phyloP scores from a whole-genome alignment of 257 asterid genomes.

The Galeopsis tetrahit region DNA sequence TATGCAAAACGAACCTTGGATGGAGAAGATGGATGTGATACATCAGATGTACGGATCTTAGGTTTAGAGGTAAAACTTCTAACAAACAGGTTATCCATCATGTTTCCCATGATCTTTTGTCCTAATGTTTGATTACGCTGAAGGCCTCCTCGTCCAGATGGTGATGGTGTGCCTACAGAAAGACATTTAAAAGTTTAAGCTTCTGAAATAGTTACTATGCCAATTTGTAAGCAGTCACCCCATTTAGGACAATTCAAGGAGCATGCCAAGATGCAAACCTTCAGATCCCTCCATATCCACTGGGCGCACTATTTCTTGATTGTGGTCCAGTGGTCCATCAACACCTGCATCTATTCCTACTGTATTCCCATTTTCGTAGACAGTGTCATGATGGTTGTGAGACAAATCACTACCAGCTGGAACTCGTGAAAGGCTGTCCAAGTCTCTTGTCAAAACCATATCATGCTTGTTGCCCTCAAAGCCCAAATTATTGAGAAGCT shows the following conservation, averaged over 20 bases:
- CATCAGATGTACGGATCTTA: slow-evolving; percentile 58
- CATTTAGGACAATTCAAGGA: slow-evolving; percentile 13
- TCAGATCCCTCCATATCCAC: slow-evolving; percentile 76
- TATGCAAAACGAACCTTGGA: slow-evolving; percentile 63
- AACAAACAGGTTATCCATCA: slow-evolving; percentile 83
- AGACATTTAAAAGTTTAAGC: slow-evolving; percentile 25
- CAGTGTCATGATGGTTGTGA: slow-evolving; percentile 41
- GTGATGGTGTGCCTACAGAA: slow-evolving; percentile 77
- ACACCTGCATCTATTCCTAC: slow-evolving; percentile 36
- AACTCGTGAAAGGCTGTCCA: slow-evolving; percentile 49
- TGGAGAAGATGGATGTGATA: slow-evolving; percentile 68
- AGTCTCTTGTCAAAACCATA: slow-evolving; percentile 46
- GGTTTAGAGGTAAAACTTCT: slow-evolving; percentile 88
- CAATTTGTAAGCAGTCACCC: slow-evolving; percentile 1
- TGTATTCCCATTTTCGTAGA: slow-evolving; percentile 59
- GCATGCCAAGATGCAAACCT: slow-evolving; percentile 55
- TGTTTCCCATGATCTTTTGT: slow-evolving; percentile 91
- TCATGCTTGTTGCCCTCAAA: slow-evolving; percentile 67
- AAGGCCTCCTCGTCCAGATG: slow-evolving; percentile 76
- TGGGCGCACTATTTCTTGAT: slow-evolving; percentile 52
- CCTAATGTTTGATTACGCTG: slow-evolving; percentile 93
- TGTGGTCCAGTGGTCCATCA: slow-evolving; percentile 54
- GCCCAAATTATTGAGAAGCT: slow-evolving; percentile 91
- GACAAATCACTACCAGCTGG: slow-evolving; percentile 43
- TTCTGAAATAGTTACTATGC: slow-evolving; percentile 21